phyloP scores from a whole-genome alignment of 352 stramenopile genomes.

The Globisporangium irregulare region DNA sequence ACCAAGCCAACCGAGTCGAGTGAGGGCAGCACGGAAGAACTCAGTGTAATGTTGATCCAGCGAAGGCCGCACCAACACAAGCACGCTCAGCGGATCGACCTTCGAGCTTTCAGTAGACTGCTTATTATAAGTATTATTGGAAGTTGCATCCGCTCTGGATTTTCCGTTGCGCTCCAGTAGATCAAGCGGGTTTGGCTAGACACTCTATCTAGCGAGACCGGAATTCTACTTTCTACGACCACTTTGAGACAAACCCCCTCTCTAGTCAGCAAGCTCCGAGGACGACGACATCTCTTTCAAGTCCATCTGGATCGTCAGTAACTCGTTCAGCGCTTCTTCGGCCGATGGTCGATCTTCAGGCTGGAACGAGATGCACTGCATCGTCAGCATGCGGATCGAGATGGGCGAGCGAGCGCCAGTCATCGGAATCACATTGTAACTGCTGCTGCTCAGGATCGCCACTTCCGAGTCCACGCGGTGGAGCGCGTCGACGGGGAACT shows the following conservation, averaged over 20 bases:
- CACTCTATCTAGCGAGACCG: neutral
- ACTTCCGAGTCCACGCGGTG: conserved; percentile 40
- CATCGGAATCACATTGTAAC: conserved; percentile 10
- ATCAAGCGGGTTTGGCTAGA: neutral
- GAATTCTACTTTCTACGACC: neutral
- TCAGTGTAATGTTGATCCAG: no score
- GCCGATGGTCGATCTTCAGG: conserved; percentile 39
- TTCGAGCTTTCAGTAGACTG: no score
- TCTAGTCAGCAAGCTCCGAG: conserved; percentile 1
- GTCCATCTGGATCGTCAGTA: conserved; percentile 28
- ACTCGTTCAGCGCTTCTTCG: conserved; percentile 28
- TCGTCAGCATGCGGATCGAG: conserved; percentile 32
- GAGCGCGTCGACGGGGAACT: conserved; percentile 32
- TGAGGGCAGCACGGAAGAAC: no score
- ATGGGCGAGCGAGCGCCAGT: conserved; percentile 26
- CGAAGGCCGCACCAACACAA: neutral
- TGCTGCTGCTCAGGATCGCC: conserved; percentile 33
- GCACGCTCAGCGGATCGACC: neutral
- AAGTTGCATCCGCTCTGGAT: neutral
- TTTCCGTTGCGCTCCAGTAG: neutral
- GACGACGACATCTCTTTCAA: conserved; percentile 23
- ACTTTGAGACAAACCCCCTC: neutral
- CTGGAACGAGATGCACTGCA: conserved; percentile 42
- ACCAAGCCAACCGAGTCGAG: no score
- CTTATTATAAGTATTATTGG: no score